Conservation (phyloP, 148 eudicot genomes). For the Gaultheria prostrata region DNA sequence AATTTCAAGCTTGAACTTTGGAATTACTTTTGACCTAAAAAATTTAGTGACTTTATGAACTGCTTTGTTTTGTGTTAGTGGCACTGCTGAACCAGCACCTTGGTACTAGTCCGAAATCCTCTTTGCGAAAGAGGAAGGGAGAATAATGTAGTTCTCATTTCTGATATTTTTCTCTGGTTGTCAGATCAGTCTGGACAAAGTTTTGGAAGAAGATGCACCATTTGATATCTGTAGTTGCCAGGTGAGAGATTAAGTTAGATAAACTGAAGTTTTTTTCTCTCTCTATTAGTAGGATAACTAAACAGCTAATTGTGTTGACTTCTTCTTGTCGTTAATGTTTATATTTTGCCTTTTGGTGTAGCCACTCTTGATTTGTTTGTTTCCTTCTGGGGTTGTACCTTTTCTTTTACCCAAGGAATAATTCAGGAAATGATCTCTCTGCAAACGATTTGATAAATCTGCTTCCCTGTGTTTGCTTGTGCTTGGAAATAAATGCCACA, state of each 20-base stretch:
- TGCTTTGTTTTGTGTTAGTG: conserved; percentile 10
- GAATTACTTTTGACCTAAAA: not conserved
- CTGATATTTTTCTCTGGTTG: conserved; percentile 20
- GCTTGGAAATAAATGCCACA: not conserved
- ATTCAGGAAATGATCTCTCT: not conserved
- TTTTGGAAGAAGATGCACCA: conserved; percentile 83
- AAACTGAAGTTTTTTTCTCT: not conserved
- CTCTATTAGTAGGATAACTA: not conserved
- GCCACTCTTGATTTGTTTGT: not conserved
- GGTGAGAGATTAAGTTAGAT: conserved; percentile 36
- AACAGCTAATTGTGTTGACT: not conserved
- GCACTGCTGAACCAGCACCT: not conserved
- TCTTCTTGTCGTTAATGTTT: not conserved
- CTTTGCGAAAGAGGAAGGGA: not conserved
- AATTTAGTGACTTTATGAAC: not conserved
- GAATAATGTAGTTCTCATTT: not conserved
- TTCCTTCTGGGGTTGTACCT: not conserved
- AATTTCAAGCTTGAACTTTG: not conserved
- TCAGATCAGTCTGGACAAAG: conserved; percentile 78
- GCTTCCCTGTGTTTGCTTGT: not conserved
- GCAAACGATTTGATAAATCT: not conserved
- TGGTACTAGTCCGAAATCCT: not conserved
- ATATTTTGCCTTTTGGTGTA: not conserved
- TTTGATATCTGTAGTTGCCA: conserved; percentile 97
- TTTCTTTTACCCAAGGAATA: not conserved